These are phyloP conservation scores for Physcomitrellopsis africana DNA, from an alignment of 225 moss, liverwort and hornwort species.

Conservation along the genomic window DNA sequence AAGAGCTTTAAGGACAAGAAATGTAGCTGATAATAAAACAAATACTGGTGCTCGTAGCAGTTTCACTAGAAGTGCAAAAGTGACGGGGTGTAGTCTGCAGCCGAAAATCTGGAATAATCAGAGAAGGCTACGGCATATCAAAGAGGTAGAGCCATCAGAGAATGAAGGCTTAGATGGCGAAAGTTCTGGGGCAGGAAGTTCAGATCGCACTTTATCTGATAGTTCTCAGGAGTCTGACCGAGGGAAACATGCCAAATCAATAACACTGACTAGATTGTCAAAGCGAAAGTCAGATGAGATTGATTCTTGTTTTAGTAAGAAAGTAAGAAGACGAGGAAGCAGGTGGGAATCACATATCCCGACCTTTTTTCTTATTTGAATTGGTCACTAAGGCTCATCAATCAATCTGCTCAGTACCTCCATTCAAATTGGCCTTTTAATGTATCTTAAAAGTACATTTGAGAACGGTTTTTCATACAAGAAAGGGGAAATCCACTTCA, in stretches of 20 bases:
- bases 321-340: slow-evolving; percentile 38
- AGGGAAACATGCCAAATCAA: slow-evolving; percentile 25
- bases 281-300: slow-evolving; percentile 51
- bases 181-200: slow-evolving; percentile 34
- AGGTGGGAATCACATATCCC: slow-evolving; percentile 35
- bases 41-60: slow-evolving; percentile 42
- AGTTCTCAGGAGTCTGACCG: slow-evolving; percentile 36
- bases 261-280: slow-evolving; percentile 33
- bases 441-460: neutral
- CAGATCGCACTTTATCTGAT: slow-evolving; percentile 32
- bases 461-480: neutral
- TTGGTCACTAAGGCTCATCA: neutral
- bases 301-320: slow-evolving; percentile 46
- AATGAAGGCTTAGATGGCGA: slow-evolving; percentile 27
- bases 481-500: neutral
- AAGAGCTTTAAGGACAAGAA: slow-evolving; percentile 29
- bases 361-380: slow-evolving; percentile 15
- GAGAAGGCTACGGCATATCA: slow-evolving; percentile 28
- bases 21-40: slow-evolving; percentile 23
- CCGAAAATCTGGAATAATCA: slow-evolving; percentile 20
- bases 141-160: slow-evolving; percentile 32
- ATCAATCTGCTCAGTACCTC: slow-evolving; percentile 11
- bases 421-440: slow-evolving; percentile 1
- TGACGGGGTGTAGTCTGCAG: slow-evolving; percentile 15
- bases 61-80: slow-evolving; percentile 47